phyloP scores from a whole-genome alignment of 352 stramenopile species.

The Globisporangium splendens region DNA sequence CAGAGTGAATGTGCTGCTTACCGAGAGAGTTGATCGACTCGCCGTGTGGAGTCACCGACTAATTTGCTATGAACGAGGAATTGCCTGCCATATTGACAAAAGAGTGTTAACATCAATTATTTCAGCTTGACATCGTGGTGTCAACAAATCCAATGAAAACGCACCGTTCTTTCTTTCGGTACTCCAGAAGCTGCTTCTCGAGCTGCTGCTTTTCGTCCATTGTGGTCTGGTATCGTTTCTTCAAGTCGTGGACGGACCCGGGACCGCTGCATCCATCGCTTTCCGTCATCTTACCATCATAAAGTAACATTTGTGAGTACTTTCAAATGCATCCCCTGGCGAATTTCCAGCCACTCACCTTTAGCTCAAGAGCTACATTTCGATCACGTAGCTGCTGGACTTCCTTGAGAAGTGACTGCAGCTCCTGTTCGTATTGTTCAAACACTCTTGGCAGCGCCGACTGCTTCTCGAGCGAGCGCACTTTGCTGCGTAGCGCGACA shows the following conservation, averaged over 20 bases:
- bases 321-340: neutral
- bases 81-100: conserved; percentile 45
- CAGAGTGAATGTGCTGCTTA: conserved; percentile 12
- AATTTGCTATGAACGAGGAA: conserved; percentile 64
- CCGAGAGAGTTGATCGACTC: conserved; percentile 58
- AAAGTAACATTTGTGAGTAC: neutral
- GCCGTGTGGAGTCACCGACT: conserved; percentile 58
- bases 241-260: conserved; percentile 39
- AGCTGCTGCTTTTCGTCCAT: conserved; percentile 59
- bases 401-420: conserved; percentile 45
- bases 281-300: conserved; percentile 11
- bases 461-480: conserved; percentile 51
- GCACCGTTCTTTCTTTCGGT: conserved; percentile 58
- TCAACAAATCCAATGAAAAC: neutral
- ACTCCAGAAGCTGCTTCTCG: conserved; percentile 49
- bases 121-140: too few relatives aligned
- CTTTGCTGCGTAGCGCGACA: conserved; percentile 60
- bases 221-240: conserved; percentile 60
- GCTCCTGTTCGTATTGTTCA: conserved; percentile 71
- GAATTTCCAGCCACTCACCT: conserved; percentile 18
- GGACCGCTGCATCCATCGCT: conserved; percentile 11
- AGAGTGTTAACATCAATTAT: too few relatives aligned
- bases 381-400: conserved; percentile 51
- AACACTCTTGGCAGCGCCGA: conserved; percentile 50
- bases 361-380: conserved; percentile 68